Base-by-base conservation (phyloP, 768 basidiomycete genomes). In the Pleurotus djamor region DNA sequence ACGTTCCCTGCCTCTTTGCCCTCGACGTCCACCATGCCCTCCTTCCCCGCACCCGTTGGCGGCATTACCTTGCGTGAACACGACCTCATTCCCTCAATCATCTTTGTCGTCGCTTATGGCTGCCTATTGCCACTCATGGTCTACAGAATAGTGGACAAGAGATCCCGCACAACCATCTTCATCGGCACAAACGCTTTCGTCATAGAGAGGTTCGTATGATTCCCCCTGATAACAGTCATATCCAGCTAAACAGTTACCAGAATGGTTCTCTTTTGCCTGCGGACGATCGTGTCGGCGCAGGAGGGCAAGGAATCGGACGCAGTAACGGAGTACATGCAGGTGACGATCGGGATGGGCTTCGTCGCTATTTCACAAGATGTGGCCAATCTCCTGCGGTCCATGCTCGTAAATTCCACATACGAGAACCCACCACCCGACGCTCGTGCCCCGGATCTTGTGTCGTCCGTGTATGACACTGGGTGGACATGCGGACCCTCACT, bases 361-460 rank as follows among this genome's bases (percentile, higher is more conserved):
- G 59, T 74, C 16, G 57, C 60, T 12, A 62, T 74, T 6, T 62
- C 61, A 3, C 57, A 65, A 41, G 64, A 64, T 14, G 50, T 67
- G 7, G 52, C 61, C 14, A 62, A 33, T 7, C 61, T 71, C 34
- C 45, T 66, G 13, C 69, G 69, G 34, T 58, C 59, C 32, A 49
- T 69, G 34, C 68, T 71, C 41, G 71, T 75, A 21, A 71, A 72
- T 50, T 64, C 70, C 8, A 73, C 68, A 16, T 59, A 66, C 56
- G 54, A 47, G 58, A 48, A 28, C 21, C 52, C 59, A 1, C 55
- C 48, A 3, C 36, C 28, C 34, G 49, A 32, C 47, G 55, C 43
- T 13, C 33, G 45, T 57, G 60, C 41, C 41, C 44, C 28, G 51
- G 51, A 33, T 54, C 60, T 60, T 65, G 60, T 28, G 58, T 38